phyloP scores from a whole-genome alignment of 2,329 filamentous ascomycete species.

The Microcyclosporella mali region DNA sequence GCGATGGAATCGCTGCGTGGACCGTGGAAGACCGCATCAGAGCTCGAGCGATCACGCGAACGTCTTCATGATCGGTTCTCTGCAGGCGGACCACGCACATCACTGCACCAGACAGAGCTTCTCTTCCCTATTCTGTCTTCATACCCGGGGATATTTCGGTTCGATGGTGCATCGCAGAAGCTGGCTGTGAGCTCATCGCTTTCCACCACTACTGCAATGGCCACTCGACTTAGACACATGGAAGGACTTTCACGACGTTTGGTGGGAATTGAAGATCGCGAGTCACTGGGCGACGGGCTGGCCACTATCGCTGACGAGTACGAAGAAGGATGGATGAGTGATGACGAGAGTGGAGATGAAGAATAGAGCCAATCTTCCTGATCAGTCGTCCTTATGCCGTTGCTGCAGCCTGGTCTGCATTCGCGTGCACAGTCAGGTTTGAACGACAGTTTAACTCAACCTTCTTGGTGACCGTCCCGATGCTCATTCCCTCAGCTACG shows the following conservation, averaged over 20 bases:
- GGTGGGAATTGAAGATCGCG: slow-evolving; percentile 70
- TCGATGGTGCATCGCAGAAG: slow-evolving; percentile 32
- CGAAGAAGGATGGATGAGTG: slow-evolving; percentile 71
- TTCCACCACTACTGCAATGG: slow-evolving; percentile 69
- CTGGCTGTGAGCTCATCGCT: slow-evolving; percentile 51
- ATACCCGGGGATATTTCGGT: slow-evolving; percentile 68
- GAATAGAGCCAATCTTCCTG: background rate
- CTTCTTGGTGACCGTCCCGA: background rate
- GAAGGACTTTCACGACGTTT: slow-evolving; percentile 48
- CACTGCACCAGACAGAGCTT: slow-evolving; percentile 43
- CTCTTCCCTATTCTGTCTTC: slow-evolving; percentile 75
- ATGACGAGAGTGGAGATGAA: slow-evolving; percentile 58
- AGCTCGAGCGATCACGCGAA: slow-evolving; percentile 26
- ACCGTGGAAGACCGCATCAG: slow-evolving; percentile 31
- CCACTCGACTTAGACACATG: slow-evolving; percentile 59
- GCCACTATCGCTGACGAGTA: slow-evolving; percentile 82
- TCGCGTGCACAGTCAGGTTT: background rate
- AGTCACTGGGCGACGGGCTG: slow-evolving; percentile 73
- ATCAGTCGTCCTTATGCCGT: background rate
- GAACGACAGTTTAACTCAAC: background rate
- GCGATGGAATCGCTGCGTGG: slow-evolving; percentile 36
- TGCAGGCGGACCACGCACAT: slow-evolving; percentile 24
- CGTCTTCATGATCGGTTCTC: slow-evolving; percentile 29
- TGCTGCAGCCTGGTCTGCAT: background rate
- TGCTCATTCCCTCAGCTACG: background rate